These are phyloP conservation scores for Pythium dissimile DNA, from an alignment of 352 stramenopile species.

Conservation along the genomic window DNA sequence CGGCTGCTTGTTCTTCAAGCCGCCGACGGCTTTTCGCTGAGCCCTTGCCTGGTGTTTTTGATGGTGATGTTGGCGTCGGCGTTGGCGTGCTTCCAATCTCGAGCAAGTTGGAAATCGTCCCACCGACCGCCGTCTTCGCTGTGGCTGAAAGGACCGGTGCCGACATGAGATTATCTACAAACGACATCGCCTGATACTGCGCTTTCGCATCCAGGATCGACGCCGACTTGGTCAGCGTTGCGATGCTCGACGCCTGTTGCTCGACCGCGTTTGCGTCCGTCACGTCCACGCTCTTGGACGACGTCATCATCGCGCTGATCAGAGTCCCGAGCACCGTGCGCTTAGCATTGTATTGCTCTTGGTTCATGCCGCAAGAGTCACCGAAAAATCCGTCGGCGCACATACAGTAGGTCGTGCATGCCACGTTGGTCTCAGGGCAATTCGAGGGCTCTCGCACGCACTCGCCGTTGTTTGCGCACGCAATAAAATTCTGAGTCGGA, in stretches of 20 bases:
- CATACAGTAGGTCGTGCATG: slow-evolving; percentile 46
- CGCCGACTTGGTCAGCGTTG: slow-evolving; percentile 63
- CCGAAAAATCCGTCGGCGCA: slow-evolving; percentile 50
- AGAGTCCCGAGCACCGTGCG: slow-evolving; percentile 44
- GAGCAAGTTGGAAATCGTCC: slow-evolving; percentile 61
- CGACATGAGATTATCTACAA: slow-evolving; percentile 54
- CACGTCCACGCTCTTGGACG: slow-evolving; percentile 42
- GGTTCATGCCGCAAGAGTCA: slow-evolving; percentile 53
- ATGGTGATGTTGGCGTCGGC: not conserved
- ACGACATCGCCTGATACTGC: slow-evolving; percentile 43
- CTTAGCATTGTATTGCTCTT: slow-evolving; percentile 50
- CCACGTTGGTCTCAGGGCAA: slow-evolving; percentile 46
- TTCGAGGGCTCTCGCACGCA: slow-evolving; percentile 40
- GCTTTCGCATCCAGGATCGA: slow-evolving; percentile 44
- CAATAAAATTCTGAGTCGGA: slow-evolving; percentile 32
- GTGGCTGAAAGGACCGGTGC: slow-evolving; percentile 49
- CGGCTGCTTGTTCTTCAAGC: not conserved
- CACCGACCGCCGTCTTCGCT: slow-evolving; percentile 42
- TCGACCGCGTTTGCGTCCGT: slow-evolving; percentile 51
- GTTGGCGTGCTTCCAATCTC: slow-evolving; percentile 26
- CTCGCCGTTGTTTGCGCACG: slow-evolving; percentile 43
- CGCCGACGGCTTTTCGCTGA: not conserved
- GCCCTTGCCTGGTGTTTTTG: not conserved
- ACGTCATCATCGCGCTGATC: slow-evolving; percentile 54
- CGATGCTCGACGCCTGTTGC: slow-evolving; percentile 59